Base-by-base conservation (phyloP, 2,329 filamentous ascomycete genomes). In the Botryotinia globosa region DNA sequence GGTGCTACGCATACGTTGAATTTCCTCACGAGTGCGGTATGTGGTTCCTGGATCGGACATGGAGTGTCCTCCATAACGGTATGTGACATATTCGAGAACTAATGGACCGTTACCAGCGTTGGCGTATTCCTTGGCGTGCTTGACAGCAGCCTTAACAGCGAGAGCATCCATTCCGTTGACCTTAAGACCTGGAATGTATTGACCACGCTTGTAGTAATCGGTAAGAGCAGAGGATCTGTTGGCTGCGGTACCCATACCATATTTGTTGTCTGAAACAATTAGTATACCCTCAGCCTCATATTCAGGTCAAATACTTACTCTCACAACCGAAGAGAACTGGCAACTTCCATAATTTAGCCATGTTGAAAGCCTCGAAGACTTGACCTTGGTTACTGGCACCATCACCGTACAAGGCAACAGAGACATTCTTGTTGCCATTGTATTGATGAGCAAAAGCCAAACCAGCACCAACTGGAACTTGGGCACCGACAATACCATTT, bases 141-240 rank as follows among this genome's bases (percentile, higher is more conserved):
- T 87, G 80, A 97, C 94, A 77, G 96, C 96, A 70, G 95, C 94
- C 89, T 97, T 97, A 83, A 98, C 95, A 76, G 96, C 95, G 76
- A 99, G 92, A 80, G 97, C 94, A 83, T 99, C 96, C 96, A 99
- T 99, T 82, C 94, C 96, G 86, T 99, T 99, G 84, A 99, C 94
- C 90, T 99, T 99, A 80, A 99, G 90, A 86, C 96, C 96, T 73
- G 96, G 95, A 79, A 99, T 99, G 88, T 98, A 99, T 87, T 99
- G 96, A 78, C 96, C 96, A 85, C 96, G 95, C 91, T 98, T 98
- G 90, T 99, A 98, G 91, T 99, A 99, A 84, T 99, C 96, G 83
- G 96, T 98, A 82, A 98, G 86, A 80, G 96, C 96, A 74, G 96
- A 95, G 75, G 96, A 94, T 81, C 96, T 94, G 85, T 92, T 91